phyloP scores from a whole-genome alignment of 208 protist genomes.

The Naegleria fowleri region DNA sequence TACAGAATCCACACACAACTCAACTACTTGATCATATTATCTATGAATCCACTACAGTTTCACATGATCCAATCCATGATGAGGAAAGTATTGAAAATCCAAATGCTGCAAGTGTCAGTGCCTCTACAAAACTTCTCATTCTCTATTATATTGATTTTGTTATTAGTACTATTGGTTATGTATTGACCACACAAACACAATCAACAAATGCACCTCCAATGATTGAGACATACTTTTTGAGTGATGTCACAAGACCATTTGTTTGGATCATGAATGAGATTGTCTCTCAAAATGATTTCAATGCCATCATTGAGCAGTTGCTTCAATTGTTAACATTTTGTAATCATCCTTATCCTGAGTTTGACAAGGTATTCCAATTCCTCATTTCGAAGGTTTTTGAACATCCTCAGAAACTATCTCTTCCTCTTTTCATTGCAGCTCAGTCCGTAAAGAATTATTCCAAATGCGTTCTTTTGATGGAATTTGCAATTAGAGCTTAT shows the following conservation, averaged over 20 bases:
- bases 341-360: not conserved
- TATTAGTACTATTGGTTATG: not conserved
- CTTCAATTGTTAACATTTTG: not conserved
- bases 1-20: no score
- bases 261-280: not conserved
- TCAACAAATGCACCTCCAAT: not conserved
- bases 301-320: not conserved
- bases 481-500: not conserved
- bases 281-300: not conserved
- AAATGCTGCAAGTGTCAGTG: not conserved
- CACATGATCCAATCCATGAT: not conserved
- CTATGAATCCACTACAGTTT: not conserved
- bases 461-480: not conserved
- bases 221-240: not conserved
- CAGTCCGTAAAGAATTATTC: not conserved
- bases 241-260: not conserved
- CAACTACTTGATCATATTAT: not conserved
- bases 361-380: not conserved
- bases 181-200: not conserved
- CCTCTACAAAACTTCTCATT: not conserved
- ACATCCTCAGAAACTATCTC: not conserved
- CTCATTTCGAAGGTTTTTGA: not conserved
- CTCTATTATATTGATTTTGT: not conserved
- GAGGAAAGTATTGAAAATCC: not conserved
- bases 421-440: not conserved